phyloP scores from a whole-genome alignment of 306 rosid genomes.

The Gleditsia sinensis region DNA sequence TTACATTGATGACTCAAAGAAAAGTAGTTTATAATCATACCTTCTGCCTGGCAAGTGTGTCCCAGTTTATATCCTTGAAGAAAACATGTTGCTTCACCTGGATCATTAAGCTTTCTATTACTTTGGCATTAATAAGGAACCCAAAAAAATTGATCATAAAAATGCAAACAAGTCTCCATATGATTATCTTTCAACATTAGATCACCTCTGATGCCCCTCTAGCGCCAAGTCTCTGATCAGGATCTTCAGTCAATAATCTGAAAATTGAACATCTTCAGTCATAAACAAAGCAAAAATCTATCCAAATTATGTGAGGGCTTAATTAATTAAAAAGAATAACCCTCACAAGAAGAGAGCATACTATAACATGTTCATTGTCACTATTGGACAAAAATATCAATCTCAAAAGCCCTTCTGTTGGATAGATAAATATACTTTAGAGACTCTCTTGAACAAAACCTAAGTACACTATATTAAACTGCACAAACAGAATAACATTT shows the following conservation, averaged over 20 bases:
- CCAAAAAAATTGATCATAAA: conserved; percentile 6
- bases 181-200: conserved; percentile 21
- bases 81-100: conserved; percentile 94
- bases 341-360: conserved; percentile 6
- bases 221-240: conserved; percentile 93
- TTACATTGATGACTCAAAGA: conserved; percentile 28
- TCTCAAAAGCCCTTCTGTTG: too few relatives aligned
- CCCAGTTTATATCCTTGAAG: conserved; percentile 98
- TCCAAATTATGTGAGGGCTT: neutral
- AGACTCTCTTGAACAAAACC: too few relatives aligned
- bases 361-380: neutral
- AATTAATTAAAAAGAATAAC: conserved; percentile 1
- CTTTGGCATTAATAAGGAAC: conserved; percentile 10
- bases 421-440: too few relatives aligned
- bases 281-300: conserved; percentile 14
- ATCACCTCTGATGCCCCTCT: conserved; percentile 93
- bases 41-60: conserved; percentile 98
- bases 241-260: conserved; percentile 95
- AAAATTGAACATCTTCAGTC: conserved; percentile 43
- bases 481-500: too few relatives aligned
- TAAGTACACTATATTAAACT: too few relatives aligned
- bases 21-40: conserved; percentile 47
- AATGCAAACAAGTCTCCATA: conserved; percentile 25
- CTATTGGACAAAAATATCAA: neutral
- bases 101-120: conserved; percentile 37